Conservation (phyloP, 805 yeast species). For the Metschnikowia matae region DNA sequence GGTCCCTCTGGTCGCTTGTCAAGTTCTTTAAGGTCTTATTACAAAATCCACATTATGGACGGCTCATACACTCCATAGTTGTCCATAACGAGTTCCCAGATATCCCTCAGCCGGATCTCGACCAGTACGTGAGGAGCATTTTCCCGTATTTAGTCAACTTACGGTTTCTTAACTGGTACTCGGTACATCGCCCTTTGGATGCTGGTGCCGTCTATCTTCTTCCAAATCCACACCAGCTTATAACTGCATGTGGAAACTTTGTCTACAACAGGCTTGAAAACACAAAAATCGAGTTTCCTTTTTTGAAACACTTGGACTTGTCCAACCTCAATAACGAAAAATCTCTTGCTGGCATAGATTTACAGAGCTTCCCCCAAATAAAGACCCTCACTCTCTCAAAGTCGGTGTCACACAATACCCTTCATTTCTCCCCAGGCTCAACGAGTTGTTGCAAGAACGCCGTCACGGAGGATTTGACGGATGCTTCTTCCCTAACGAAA, state of each 20-base stretch:
- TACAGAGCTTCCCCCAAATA: constrained; percentile 6
- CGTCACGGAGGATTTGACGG: constrained; percentile 5
- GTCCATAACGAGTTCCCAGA: constrained; percentile 13
- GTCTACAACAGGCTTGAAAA: neutral
- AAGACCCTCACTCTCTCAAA: constrained; percentile 8
- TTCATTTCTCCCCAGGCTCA: constrained; percentile 6
- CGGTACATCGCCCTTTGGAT: constrained; percentile 8
- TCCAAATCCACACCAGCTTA: constrained; percentile 7
- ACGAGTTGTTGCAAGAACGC: constrained; percentile 9
- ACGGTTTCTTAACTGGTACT: constrained; percentile 13
- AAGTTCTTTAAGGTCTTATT: constrained; percentile 12
- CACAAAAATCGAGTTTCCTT: neutral
- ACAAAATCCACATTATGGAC: constrained; percentile 7
- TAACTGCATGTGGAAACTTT: constrained; percentile 14
- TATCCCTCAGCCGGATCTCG: constrained; percentile 12
- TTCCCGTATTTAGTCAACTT: constrained; percentile 10
- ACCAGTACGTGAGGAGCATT: constrained; percentile 1
- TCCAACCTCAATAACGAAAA: constrained; percentile 8
- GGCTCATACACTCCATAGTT: constrained; percentile 5
- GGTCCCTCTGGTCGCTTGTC: constrained; percentile 15
- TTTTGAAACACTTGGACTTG: constrained; percentile 10
- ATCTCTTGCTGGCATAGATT: constrained; percentile 1
- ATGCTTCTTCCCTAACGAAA: neutral
- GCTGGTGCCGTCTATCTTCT: constrained; percentile 7
- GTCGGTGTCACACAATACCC: neutral